A percentile compares a stretch with the other conserved stretches of the same genome.
Conservation (phyloP, 2,329 filamentous ascomycete species). For the Calonectria montana region DNA sequence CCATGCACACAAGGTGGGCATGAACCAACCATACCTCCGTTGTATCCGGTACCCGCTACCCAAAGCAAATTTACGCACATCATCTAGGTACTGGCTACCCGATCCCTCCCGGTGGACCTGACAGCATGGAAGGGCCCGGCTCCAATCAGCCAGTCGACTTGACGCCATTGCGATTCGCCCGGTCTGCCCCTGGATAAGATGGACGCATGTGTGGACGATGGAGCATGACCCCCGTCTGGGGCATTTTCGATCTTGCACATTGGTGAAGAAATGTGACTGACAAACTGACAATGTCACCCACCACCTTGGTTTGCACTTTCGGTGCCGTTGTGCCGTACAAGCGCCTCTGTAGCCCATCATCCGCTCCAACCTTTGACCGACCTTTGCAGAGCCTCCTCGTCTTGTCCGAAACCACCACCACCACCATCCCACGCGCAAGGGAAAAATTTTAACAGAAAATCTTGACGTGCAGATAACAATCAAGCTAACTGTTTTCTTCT, state of each 20-base stretch:
- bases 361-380: slow-evolving; percentile 9
- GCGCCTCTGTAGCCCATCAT: slow-evolving; percentile 2
- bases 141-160: slow-evolving; percentile 17
- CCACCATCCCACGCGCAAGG: no score
- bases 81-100: neutral
- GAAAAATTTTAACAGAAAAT: neutral
- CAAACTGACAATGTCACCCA: slow-evolving; percentile 15
- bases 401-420: neutral
- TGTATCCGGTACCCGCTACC: neutral
- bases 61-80: neutral
- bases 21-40: neutral
- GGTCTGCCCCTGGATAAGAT: slow-evolving; percentile 3
- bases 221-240: slow-evolving; percentile 17
- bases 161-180: slow-evolving; percentile 24
- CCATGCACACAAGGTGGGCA: neutral
- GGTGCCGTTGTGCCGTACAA: slow-evolving; percentile 22
- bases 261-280: slow-evolving; percentile 17
- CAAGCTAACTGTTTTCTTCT: neutral
- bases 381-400: slow-evolving; percentile 14
- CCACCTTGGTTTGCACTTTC: slow-evolving; percentile 5
- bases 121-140: slow-evolving; percentile 1
- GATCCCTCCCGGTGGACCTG: neutral
- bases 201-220: slow-evolving; percentile 5
- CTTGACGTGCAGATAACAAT: slow-evolving; percentile 11
- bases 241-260: slow-evolving; percentile 27